Evolutionary conservation across 768 basidiomycete species (phyloP).

Genomic region (Suillus occidentalis): DNA sequence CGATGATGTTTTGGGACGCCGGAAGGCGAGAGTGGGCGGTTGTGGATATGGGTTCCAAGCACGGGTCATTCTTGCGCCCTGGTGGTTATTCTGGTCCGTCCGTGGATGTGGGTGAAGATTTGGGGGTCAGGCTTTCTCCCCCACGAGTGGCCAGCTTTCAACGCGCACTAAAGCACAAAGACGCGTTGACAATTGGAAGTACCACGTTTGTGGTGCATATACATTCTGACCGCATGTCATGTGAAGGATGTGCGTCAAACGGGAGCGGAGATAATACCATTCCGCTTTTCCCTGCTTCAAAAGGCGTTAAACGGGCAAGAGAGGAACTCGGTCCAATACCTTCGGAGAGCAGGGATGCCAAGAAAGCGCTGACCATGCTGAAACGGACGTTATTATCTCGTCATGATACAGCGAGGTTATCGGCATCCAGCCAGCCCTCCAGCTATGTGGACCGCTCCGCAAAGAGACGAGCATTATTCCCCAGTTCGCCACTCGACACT

Average conservation of each 20-base stretch:
- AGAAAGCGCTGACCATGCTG: slow-evolving; percentile 64
- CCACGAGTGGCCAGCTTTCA: slow-evolving; percentile 70
- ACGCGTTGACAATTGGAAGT: slow-evolving; percentile 64
- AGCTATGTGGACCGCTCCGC: slow-evolving; percentile 71
- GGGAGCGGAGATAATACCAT: slow-evolving; percentile 47
- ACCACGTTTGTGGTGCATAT: slow-evolving; percentile 73
- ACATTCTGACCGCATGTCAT: slow-evolving; percentile 61
- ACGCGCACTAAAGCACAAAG: slow-evolving; percentile 59
- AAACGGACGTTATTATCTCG: slow-evolving; percentile 63
- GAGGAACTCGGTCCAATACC: slow-evolving; percentile 15
- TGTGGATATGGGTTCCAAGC: slow-evolving; percentile 85
- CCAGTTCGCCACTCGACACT: slow-evolving; percentile 50
- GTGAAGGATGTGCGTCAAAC: slow-evolving; percentile 57
- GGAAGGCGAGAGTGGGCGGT: slow-evolving; percentile 61
- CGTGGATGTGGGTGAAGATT: slow-evolving; percentile 18
- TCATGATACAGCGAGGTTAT: slow-evolving; percentile 29
- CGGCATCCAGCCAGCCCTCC: slow-evolving; percentile 16
- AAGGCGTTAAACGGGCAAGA: slow-evolving; percentile 21
- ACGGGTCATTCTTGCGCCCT: slow-evolving; percentile 68
- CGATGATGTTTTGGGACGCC: slow-evolving; percentile 71
- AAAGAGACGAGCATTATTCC: slow-evolving; percentile 60
- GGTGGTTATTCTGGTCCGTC: slow-evolving; percentile 20
- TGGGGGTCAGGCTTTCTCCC: slow-evolving; percentile 58
- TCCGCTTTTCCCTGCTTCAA: slow-evolving; percentile 44
- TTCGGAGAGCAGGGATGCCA: slow-evolving; percentile 46